Evolutionary conservation across 257 asterid genomes (phyloP).

Genomic region (Scutellaria galericulata): DNA sequence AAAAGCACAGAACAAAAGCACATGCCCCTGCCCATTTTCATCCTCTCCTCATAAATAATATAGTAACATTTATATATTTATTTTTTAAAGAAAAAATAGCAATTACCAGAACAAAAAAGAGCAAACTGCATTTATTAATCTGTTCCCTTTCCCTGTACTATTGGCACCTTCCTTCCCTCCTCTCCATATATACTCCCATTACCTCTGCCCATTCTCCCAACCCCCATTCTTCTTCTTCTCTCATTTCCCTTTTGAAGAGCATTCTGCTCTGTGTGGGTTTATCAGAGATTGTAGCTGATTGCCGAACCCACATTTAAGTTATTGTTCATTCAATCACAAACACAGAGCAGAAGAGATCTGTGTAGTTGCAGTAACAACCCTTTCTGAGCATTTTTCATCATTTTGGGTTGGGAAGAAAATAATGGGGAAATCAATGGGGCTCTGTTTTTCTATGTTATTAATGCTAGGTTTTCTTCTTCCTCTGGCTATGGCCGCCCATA

Average conservation of each 20-base stretch:
- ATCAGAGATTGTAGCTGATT: constrained; percentile 44
- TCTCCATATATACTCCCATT: constrained; percentile 72
- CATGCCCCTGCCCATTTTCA: constrained; percentile 58
- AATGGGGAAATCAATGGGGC: constrained; percentile 58
- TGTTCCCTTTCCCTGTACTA: constrained; percentile 40
- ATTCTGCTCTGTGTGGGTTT: constrained; percentile 40
- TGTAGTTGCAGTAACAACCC: constrained; percentile 20
- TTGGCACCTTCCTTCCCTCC: constrained; percentile 53
- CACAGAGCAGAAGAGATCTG: constrained; percentile 48
- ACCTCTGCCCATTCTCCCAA: constrained; percentile 35
- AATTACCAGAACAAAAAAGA: constrained; percentile 16
- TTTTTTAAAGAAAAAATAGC: neutral
- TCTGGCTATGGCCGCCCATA: constrained; percentile 66
- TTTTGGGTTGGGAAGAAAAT: constrained; percentile 29
- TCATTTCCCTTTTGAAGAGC: constrained; percentile 18
- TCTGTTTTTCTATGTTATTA: constrained; percentile 56
- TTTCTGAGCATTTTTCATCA: constrained; percentile 12
- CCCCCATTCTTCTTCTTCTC: constrained; percentile 30
- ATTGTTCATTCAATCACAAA: constrained; percentile 6
- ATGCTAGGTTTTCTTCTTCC: constrained; percentile 54
- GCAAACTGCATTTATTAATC: constrained; percentile 51
- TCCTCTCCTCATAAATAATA: constrained; percentile 44
- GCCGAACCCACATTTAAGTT: constrained; percentile 31
- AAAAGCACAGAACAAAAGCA: constrained; percentile 77
- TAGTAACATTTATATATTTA: neutral